phyloP scores from a whole-genome alignment of 1,284 basidiomycete species.

The Austropuccinia psidii region DNA sequence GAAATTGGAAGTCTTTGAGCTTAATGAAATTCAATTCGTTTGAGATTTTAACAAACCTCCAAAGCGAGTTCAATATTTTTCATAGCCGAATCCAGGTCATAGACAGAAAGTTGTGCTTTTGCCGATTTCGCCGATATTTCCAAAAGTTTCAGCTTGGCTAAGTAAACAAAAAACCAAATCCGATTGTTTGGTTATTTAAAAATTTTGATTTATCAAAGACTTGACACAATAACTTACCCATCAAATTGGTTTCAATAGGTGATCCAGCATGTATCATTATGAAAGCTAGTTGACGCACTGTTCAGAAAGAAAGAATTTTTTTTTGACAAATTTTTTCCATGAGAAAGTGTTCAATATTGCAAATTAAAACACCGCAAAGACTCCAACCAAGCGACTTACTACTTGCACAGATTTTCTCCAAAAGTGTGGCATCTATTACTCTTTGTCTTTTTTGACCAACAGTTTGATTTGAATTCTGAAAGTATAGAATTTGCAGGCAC shows the following conservation, averaged over 20 bases:
- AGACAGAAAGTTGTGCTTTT: constrained; percentile 15
- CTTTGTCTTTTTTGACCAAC: not conserved
- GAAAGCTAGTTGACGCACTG: constrained; percentile 23
- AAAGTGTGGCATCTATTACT: not conserved
- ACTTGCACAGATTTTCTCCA: constrained; percentile 9
- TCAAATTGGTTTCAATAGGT: not conserved
- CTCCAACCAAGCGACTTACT: not conserved
- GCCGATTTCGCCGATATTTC: constrained; percentile 19
- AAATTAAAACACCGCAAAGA: not conserved
- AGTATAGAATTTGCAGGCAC: not conserved
- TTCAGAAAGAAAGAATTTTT: not conserved
- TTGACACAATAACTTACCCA: not conserved
- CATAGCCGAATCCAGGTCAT: constrained; percentile 23
- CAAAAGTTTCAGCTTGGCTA: constrained; percentile 28
- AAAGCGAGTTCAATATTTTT: constrained; percentile 30
- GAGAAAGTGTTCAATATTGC: not conserved
- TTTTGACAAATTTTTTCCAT: not conserved
- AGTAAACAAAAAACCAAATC: not conserved
- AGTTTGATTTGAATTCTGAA: not conserved
- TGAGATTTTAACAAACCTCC: constrained; percentile 10
- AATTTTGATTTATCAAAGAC: not conserved
- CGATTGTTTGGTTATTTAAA: not conserved
- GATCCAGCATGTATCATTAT: constrained; percentile 21
- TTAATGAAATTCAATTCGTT: not conserved
- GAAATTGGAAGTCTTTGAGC: not conserved